Conservation (phyloP, 495 filamentous ascomycete genomes). For the Annulohypoxylon bovei region DNA sequence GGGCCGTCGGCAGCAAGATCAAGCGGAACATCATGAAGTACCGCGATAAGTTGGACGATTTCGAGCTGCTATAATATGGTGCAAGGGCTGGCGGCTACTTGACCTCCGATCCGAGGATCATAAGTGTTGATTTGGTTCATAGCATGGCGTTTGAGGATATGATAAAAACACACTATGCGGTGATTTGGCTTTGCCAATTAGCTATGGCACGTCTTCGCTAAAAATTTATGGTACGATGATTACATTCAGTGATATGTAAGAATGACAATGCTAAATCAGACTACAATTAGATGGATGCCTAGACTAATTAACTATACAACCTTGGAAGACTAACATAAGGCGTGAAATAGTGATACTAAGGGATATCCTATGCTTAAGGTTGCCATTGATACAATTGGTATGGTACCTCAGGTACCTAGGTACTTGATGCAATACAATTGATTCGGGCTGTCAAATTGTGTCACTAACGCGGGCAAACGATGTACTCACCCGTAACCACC, state of each 20-base stretch:
- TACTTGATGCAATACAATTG: too few species aligned
- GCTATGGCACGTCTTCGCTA: neutral
- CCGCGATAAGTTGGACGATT: slow-evolving; percentile 94
- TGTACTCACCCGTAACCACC: neutral
- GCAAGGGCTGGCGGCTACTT: neutral
- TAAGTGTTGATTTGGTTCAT: neutral
- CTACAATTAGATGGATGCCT: too few species aligned
- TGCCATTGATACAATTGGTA: too few species aligned
- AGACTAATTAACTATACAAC: too few species aligned
- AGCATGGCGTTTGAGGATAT: slow-evolving; percentile 30
- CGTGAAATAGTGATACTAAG: too few species aligned
- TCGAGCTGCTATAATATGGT: slow-evolving; percentile 76
- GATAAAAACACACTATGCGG: neutral
- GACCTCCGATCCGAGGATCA: neutral
- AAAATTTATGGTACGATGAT: neutral
- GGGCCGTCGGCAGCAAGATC: slow-evolving; percentile 96
- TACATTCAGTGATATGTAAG: neutral
- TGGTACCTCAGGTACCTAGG: too few species aligned
- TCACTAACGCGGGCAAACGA: too few species aligned
- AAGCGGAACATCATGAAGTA: slow-evolving; percentile 94
- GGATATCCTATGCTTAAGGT: too few species aligned
- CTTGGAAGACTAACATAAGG: too few species aligned
- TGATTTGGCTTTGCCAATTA: neutral
- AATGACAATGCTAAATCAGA: neutral
- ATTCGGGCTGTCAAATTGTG: too few species aligned